Conservation (phyloP, 139 green algal genomes). For the Desmodesmus armatus region DNA sequence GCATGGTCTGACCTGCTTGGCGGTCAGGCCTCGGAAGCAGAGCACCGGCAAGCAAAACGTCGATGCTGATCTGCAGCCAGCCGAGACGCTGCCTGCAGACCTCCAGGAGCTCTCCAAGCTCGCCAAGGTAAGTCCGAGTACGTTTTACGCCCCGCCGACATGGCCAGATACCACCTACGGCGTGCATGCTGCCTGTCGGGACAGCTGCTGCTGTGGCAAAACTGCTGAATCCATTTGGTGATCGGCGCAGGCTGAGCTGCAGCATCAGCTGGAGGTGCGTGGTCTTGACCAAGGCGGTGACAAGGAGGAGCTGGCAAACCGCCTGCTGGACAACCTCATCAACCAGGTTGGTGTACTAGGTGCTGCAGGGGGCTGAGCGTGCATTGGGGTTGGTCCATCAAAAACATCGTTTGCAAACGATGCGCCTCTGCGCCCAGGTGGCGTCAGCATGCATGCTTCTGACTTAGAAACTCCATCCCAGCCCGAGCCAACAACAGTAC, state of each 20-base stretch:
- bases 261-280: conserved; percentile 19
- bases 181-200: background rate
- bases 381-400: no score
- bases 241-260: background rate
- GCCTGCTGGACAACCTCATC: conserved; percentile 39
- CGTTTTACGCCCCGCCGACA: background rate
- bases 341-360: conserved; percentile 11
- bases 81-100: conserved; percentile 25
- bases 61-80: no score
- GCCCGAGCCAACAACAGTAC: background rate
- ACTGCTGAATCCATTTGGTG: background rate
- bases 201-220: background rate
- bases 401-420: no score
- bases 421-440: no score
- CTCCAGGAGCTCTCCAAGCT: background rate
- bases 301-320: conserved; percentile 4
- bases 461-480: no score
- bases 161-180: background rate
- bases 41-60: no score
- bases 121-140: background rate
- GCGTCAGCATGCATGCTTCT: no score
- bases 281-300: conserved; percentile 18
- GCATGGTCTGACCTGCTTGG: no score
- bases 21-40: no score
- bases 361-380: no score